phyloP scores from a whole-genome alignment of 148 eudicot species.

The Heliosperma pusillum region DNA sequence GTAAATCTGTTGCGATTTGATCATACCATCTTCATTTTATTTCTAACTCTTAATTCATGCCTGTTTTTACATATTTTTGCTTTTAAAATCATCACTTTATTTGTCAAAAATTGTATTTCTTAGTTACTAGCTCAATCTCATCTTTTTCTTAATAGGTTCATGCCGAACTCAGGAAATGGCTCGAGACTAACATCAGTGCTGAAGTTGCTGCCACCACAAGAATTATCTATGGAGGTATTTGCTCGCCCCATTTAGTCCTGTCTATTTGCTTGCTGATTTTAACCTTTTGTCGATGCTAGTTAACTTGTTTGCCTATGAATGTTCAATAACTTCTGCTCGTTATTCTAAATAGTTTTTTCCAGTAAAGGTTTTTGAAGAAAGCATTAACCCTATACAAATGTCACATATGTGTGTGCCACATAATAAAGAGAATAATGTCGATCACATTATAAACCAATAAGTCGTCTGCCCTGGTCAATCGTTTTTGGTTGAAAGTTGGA shows the following conservation, averaged over 20 bases:
- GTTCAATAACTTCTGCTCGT: not conserved
- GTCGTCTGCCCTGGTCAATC: not conserved
- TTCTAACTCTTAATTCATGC: too few relatives aligned
- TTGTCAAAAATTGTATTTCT: not conserved
- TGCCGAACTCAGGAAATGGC: conserved; percentile 76
- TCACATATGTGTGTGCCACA: not conserved
- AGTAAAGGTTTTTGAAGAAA: not conserved
- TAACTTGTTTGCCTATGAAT: conserved; percentile 1
- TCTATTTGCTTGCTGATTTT: not conserved
- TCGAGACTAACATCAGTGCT: conserved; percentile 47
- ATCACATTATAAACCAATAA: not conserved
- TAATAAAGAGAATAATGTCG: not conserved
- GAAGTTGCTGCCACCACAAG: conserved; percentile 75
- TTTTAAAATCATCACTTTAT: not conserved
- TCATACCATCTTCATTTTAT: not conserved
- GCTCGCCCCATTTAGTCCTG: not conserved
- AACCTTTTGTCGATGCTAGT: not conserved
- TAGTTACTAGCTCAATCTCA: not conserved
- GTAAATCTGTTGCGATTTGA: not conserved
- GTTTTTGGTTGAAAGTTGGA: too few relatives aligned
- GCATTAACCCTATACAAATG: not conserved
- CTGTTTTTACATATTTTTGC: not conserved
- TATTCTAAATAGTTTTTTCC: not conserved
- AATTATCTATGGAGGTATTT: conserved; percentile 87
- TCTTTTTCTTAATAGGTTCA: conserved; percentile 49